Conservation (phyloP, 352 stramenopile genomes). For the Phytophthora chlamydospora region DNA sequence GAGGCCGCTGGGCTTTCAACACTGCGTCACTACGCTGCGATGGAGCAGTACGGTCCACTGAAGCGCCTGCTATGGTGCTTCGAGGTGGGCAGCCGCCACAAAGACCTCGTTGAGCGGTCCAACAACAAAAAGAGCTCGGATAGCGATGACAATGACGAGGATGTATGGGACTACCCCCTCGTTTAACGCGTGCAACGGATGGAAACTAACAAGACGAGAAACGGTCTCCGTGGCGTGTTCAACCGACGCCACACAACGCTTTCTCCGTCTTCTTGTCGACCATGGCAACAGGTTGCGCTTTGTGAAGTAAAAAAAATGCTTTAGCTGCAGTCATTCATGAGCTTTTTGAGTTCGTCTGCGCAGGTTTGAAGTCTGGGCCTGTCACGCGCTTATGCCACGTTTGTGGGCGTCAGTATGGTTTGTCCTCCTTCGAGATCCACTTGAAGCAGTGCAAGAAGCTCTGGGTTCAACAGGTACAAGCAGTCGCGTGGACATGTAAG, state of each 20-base stretch:
- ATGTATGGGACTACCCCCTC: slow-evolving; percentile 74
- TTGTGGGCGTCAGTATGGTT: slow-evolving; percentile 76
- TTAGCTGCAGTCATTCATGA: not conserved
- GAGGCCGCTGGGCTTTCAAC: slow-evolving; percentile 40
- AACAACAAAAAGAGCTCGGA: slow-evolving; percentile 15
- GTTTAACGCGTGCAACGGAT: slow-evolving; percentile 21
- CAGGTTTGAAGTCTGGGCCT: slow-evolving; percentile 52
- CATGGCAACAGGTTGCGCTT: slow-evolving; percentile 5
- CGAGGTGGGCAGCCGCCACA: slow-evolving; percentile 42
- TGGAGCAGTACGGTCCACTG: slow-evolving; percentile 56
- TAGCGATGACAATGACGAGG: slow-evolving; percentile 44
- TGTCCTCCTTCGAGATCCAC: slow-evolving; percentile 86
- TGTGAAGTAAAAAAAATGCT: too few relatives aligned
- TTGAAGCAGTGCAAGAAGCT: slow-evolving; percentile 88
- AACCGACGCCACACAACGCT: slow-evolving; percentile 5
- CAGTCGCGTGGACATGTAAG: too few relatives aligned
- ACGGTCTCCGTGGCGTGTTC: slow-evolving; percentile 5
- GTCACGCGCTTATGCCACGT: slow-evolving; percentile 83
- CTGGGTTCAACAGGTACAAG: slow-evolving; percentile 61
- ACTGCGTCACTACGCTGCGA: slow-evolving; percentile 57
- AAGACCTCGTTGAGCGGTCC: slow-evolving; percentile 23
- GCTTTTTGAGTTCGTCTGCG: slow-evolving; percentile 1
- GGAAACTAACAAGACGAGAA: slow-evolving; percentile 8
- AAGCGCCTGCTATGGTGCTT: slow-evolving; percentile 71
- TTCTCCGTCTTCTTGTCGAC: not conserved